Evolutionary conservation across 2,329 filamentous ascomycete species (phyloP).

Genomic region (Chrysoporthe cubensis): DNA sequence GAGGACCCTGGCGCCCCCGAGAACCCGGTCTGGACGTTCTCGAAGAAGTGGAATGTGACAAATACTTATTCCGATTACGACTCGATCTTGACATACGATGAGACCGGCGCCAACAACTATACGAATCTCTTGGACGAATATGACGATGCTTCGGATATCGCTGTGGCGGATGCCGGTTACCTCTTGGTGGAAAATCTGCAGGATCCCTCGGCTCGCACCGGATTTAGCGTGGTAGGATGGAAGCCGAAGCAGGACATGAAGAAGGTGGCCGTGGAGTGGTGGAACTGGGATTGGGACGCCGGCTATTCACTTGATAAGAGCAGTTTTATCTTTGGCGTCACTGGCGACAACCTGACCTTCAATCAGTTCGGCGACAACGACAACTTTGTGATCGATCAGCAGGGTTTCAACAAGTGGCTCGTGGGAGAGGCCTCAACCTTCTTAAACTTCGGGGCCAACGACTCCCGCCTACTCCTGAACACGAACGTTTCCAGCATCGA

Average conservation of each 20-base stretch:
- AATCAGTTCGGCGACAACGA: conserved; percentile 65
- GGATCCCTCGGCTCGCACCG: conserved; percentile 63
- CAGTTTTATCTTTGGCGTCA: conserved; percentile 58
- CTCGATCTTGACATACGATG: conserved; percentile 63
- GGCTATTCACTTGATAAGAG: conserved; percentile 60
- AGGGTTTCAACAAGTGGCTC: conserved; percentile 64
- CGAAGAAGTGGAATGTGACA: conserved; percentile 60
- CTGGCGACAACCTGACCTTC: conserved; percentile 64
- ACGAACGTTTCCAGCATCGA: conserved; percentile 59
- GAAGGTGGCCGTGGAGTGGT: conserved; percentile 65
- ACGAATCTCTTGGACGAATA: conserved; percentile 53
- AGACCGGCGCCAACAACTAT: conserved; percentile 58
- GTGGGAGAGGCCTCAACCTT: conserved; percentile 61
- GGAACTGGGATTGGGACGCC: conserved; percentile 61
- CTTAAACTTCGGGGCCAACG: conserved; percentile 49
- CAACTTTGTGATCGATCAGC: conserved; percentile 63
- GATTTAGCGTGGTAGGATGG: conserved; percentile 64
- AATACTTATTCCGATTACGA: conserved; percentile 63
- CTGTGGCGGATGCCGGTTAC: conserved; percentile 57
- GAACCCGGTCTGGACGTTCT: conserved; percentile 67
- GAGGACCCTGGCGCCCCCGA: conserved; percentile 43
- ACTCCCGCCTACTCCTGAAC: conserved; percentile 60
- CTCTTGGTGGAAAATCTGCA: conserved; percentile 64
- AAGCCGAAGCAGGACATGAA: conserved; percentile 59
- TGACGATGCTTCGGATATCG: conserved; percentile 48